Evolutionary conservation across 805 yeast species (phyloP), one percentile per base, ranked within the genome.

Genomic region (Lachancea sp.): DNA sequence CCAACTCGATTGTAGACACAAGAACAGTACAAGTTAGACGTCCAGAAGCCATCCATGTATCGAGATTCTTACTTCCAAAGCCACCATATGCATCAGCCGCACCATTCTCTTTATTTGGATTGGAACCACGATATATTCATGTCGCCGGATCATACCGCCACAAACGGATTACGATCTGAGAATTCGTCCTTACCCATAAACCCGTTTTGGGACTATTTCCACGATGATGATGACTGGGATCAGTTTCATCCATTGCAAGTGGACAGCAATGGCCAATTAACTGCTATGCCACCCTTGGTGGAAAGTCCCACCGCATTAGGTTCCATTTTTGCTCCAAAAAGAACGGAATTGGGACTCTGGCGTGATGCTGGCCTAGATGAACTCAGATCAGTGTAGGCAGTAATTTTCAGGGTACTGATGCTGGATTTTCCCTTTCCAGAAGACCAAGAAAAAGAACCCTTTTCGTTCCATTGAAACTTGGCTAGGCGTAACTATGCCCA

Each of bases 161-260:
- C 41, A 13, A 43, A 41, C 13, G 43, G 37, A 26, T 29, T 35
- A 29, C 42, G 40, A 19, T 32, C 41, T 23, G 47, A 44, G 29
- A 36, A 37, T 29, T 31, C 41, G 26, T 41, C 45, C n/a, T 34
- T 40, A 19, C 41, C 40, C 29, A 41, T 36, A 5, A 47, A 49
- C 33, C 50, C 48, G 13, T 59, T 51, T 35, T 59, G 64, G 64
- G 61, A 56, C 30, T 50, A 46, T 29, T 59, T 56, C 31, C 56
- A 56, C 34, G 62, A 55, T 26, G 61, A 58, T 36, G 62, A 55
- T 8, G 55, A 53, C 36, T 58, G 61, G 60, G 49, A 51, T 30
- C 42, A 53, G 1, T 59, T 59, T 36, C 51, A 52, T 29, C 43
- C 46, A 9, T 39, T 46, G 21, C 48, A 51, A 30, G 38, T 50